These are phyloP conservation scores for Chrysanthemum seticuspe DNA, from an alignment of 129 eudicot species.

Conservation along the genomic window DNA sequence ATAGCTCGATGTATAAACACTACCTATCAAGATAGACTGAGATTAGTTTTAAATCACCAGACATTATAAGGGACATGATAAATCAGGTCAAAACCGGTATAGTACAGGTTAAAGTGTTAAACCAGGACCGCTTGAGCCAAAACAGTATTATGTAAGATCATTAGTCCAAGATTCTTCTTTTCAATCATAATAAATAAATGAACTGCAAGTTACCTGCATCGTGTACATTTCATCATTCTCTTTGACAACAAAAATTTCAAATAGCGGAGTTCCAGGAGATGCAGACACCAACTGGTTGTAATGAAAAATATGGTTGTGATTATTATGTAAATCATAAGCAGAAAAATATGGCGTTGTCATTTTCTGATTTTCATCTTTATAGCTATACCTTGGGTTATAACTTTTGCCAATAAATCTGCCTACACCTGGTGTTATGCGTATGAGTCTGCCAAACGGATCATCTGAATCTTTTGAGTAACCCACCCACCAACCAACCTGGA, in stretches of 20 bases:
- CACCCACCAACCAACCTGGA: conserved; percentile 99
- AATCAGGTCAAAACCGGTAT: too few species aligned
- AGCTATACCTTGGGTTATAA: conserved; percentile 83
- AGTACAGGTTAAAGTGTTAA: too few species aligned
- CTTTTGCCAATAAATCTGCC: conserved; percentile 89
- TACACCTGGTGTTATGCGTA: conserved; percentile 84
- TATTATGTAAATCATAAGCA: conserved; percentile 17
- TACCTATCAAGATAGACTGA: too few species aligned
- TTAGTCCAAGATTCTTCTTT: too few species aligned
- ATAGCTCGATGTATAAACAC: too few species aligned
- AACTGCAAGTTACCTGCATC: too few species aligned
- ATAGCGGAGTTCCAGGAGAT: conserved; percentile 94
- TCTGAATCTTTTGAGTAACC: conserved; percentile 91
- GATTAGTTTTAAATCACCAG: too few species aligned
- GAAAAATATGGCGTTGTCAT: conserved; percentile 8
- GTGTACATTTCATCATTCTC: too few species aligned
- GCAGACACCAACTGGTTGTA: conserved; percentile 86
- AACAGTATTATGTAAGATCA: too few species aligned
- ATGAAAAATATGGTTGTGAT: conserved; percentile 23
- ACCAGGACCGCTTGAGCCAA: too few species aligned
- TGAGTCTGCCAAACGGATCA: conserved; percentile 88
- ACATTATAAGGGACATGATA: too few species aligned
- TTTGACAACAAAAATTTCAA: conserved; percentile 33
- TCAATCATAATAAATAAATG: too few species aligned
- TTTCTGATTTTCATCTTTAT: conserved; percentile 8